Evolutionary conservation across 495 filamentous ascomycete species (phyloP).

Genomic region (Podospora fimiseda): DNA sequence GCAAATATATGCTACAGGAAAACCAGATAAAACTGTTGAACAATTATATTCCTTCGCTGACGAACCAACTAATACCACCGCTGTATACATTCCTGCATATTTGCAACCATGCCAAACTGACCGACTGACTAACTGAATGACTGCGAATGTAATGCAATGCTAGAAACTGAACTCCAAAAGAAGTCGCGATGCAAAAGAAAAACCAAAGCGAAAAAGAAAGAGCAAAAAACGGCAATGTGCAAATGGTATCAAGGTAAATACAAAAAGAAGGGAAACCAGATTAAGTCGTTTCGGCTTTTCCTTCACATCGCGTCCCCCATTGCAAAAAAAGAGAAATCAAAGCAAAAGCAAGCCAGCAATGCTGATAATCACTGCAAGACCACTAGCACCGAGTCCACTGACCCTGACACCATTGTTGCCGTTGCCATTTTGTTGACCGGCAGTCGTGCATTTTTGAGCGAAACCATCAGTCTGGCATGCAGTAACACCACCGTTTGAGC

Average conservation of each 20-base stretch:
- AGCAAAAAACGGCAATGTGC: background rate
- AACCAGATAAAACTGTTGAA: too few relatives aligned
- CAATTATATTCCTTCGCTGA: too few relatives aligned
- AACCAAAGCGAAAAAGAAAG: background rate
- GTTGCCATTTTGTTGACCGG: too few relatives aligned
- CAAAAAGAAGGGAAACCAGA: background rate
- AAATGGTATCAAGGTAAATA: background rate
- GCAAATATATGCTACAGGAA: too few relatives aligned
- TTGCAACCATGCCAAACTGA: too few relatives aligned
- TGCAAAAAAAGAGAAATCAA: background rate
- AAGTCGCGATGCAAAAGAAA: too few relatives aligned
- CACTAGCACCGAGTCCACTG: background rate
- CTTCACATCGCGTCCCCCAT: background rate
- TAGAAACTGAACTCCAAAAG: too few relatives aligned
- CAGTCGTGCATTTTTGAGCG: constrained; percentile 7
- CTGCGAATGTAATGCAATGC: too few relatives aligned
- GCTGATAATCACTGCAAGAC: background rate
- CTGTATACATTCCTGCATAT: too few relatives aligned
- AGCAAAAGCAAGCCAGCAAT: background rate
- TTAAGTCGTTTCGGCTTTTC: background rate
- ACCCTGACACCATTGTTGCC: constrained; percentile 8
- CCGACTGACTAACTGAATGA: too few relatives aligned
- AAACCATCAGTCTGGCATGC: constrained; percentile 28
- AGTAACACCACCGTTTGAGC: constrained; percentile 8
- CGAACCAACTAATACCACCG: too few relatives aligned